These are phyloP conservation scores for Fusarium chuoi DNA, from an alignment of 2,329 filamentous ascomycete species.

Conservation along the genomic window DNA sequence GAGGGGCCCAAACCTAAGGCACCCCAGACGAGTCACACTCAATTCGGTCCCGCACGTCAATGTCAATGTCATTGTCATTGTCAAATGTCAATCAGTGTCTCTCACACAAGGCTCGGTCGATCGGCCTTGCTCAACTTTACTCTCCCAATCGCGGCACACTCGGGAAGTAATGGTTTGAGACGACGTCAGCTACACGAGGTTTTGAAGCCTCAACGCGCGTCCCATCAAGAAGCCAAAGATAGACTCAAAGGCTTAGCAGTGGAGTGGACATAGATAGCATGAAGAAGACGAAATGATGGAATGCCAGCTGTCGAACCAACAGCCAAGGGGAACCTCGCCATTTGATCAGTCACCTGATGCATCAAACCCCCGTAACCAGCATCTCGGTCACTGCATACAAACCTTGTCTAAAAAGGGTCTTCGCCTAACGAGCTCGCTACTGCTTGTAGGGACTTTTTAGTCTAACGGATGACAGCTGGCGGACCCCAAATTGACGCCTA, in stretches of 20 bases:
- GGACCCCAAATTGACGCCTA: conserved; percentile 7
- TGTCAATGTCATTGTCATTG: background rate
- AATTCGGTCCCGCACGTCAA: conserved; percentile 8
- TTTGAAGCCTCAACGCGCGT: conserved; percentile 19
- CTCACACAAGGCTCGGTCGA: conserved; percentile 10
- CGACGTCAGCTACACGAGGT: conserved; percentile 32
- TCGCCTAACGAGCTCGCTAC: conserved; percentile 27
- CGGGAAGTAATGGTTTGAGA: conserved; percentile 29
- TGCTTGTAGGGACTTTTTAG: conserved; percentile 32
- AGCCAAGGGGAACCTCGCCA: conserved; percentile 15
- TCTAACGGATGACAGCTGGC: conserved; percentile 17
- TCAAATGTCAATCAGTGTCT: conserved; percentile 3
- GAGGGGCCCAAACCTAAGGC: background rate
- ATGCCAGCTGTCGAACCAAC: conserved; percentile 10
- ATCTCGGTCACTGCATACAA: conserved; percentile 14
- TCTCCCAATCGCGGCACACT: conserved; percentile 27
- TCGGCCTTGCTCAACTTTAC: conserved; percentile 10
- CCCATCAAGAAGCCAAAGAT: background rate
- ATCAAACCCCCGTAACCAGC: background rate
- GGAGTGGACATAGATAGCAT: conserved; percentile 2
- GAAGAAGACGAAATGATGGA: background rate
- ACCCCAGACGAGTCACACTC: background rate
- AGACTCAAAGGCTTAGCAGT: background rate
- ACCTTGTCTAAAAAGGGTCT: conserved; percentile 15
- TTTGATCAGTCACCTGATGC: conserved; percentile 31